These are phyloP conservation scores for Globisporangium canariense DNA, from an alignment of 352 stramenopile genomes.

Conservation along the genomic window DNA sequence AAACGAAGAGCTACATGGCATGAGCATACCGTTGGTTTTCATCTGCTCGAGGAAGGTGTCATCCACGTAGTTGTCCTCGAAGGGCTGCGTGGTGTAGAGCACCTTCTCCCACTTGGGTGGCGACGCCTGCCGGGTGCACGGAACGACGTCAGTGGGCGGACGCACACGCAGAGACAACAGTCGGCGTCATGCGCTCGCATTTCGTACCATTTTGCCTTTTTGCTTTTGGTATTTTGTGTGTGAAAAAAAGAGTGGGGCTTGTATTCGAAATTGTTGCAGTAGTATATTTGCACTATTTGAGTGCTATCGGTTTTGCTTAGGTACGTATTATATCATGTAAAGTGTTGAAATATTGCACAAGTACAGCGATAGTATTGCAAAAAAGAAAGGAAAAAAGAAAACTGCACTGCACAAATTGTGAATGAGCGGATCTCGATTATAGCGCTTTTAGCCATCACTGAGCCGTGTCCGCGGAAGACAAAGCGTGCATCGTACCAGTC, in stretches of 20 bases:
- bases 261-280: not conserved
- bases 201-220: slow-evolving; percentile 6
- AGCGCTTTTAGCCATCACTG: no score
- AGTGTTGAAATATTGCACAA: no score
- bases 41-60: slow-evolving; percentile 89
- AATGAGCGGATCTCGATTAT: not conserved
- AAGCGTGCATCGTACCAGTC: no score
- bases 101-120: slow-evolving; percentile 74
- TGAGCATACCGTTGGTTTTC: slow-evolving; percentile 75
- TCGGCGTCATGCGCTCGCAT: not conserved
- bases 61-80: slow-evolving; percentile 90
- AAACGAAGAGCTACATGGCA: no score
- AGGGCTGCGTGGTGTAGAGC: slow-evolving; percentile 84
- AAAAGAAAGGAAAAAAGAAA: no score
- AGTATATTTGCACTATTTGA: no score
- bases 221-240: not conserved
- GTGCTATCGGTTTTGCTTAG: no score
- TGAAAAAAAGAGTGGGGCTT: not conserved
- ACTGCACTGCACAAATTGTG: no score
- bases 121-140: not conserved
- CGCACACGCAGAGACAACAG: not conserved
- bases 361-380: no score
- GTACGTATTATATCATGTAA: no score
- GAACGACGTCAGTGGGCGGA: not conserved
- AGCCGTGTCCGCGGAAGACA: no score